Evolutionary conservation across 257 asterid genomes (phyloP).

Genomic region (Lithospermum erythrorhizon): DNA sequence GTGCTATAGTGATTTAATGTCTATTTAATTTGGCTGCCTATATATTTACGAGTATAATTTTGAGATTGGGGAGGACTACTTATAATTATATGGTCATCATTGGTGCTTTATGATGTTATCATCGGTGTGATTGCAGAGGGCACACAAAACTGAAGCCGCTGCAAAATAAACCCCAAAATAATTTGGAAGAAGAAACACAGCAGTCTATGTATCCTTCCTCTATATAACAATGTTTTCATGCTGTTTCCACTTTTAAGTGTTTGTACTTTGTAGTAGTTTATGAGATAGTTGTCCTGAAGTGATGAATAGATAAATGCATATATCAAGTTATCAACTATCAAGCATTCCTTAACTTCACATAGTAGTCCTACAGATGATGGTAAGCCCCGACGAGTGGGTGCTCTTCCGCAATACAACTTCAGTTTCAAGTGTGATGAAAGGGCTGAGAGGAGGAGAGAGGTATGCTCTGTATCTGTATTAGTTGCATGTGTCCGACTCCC

Average conservation of each 20-base stretch:
- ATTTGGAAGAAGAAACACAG: conserved; percentile 26
- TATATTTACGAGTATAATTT: background rate
- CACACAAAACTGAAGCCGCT: conserved; percentile 26
- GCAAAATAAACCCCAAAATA: conserved; percentile 22
- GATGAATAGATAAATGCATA: background rate
- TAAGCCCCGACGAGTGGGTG: conserved; percentile 12
- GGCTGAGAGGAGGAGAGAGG: conserved; percentile 25
- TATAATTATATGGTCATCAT: background rate
- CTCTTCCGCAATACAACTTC: conserved; percentile 20
- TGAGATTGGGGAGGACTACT: background rate
- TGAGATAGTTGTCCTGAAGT: background rate
- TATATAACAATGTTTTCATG: background rate
- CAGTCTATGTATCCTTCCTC: conserved; percentile 41
- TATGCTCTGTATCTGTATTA: conserved; percentile 5
- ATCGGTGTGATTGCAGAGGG: conserved; percentile 27
- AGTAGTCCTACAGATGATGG: conserved; percentile 21
- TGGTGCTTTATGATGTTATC: conserved; percentile 5
- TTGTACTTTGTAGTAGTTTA: background rate
- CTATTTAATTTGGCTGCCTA: background rate
- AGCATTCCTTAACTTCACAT: conserved; percentile 13
- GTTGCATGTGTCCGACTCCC: background rate
- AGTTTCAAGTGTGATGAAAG: conserved; percentile 23
- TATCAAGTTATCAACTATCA: background rate
- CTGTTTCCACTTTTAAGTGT: background rate
- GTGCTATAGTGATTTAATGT: no score